These are phyloP conservation scores for Debaryomyces sp. DNA, from an alignment of 1,139 yeast genomes.

Conservation along the genomic window DNA sequence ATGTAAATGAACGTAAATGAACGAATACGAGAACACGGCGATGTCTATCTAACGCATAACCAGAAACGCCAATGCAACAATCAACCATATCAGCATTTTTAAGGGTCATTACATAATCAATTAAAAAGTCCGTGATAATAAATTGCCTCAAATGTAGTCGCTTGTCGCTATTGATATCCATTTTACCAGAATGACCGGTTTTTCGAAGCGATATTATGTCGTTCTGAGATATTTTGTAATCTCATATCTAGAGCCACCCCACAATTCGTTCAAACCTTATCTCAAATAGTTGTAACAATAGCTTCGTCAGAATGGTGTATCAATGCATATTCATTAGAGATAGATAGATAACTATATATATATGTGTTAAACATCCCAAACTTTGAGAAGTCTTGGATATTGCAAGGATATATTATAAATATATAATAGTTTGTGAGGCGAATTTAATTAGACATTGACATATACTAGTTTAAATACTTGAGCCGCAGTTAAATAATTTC, in stretches of 20 bases:
- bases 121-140: neutral
- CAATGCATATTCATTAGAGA: neutral
- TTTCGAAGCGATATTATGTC: neutral
- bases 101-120: neutral
- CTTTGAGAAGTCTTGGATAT: neutral
- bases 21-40: neutral
- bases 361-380: too few species aligned
- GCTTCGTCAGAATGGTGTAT: neutral
- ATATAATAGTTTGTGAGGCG: too few species aligned
- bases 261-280: neutral
- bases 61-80: neutral
- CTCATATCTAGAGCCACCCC: neutral
- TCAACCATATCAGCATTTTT: neutral
- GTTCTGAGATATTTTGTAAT: neutral
- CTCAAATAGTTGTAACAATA: neutral
- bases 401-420: neutral
- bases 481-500: neutral
- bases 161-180: slow-evolving; percentile 1
- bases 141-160: neutral
- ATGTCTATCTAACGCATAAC: neutral
- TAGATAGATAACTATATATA: neutral
- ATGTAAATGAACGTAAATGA: neutral
- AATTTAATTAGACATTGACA: too few species aligned
- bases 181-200: neutral
- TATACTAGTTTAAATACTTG: neutral